Percentiles rank a stretch among this genome's conserved stretches.
Conservation (phyloP, 768 basidiomycete species). For the Lentinus tigrinus region DNA sequence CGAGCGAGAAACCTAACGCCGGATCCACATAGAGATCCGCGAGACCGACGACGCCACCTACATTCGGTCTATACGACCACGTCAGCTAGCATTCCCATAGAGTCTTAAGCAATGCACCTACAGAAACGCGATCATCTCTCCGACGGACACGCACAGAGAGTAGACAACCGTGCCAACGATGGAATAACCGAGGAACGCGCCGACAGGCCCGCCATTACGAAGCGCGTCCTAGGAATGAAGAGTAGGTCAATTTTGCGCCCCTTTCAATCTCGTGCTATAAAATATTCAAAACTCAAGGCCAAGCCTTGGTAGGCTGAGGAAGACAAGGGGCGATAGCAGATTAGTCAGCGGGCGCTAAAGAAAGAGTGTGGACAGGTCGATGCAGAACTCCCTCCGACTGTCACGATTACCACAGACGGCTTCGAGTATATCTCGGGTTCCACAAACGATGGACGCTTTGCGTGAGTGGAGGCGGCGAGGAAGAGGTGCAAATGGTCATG, state of each 20-base stretch:
- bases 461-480: too few relatives aligned
- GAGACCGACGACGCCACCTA: conserved; percentile 35
- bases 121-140: conserved; percentile 36
- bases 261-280: too few relatives aligned
- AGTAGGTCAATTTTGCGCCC: background rate
- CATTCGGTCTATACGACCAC: conserved; percentile 22
- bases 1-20: conserved; percentile 43
- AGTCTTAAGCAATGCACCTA: background rate
- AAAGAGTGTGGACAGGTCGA: too few relatives aligned
- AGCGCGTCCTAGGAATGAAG: conserved; percentile 30
- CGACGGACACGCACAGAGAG: conserved; percentile 36
- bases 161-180: conserved; percentile 39
- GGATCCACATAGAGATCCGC: conserved; percentile 54
- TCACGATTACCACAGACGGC: too few relatives aligned
- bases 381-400: too few relatives aligned
- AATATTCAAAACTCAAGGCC: too few relatives aligned
- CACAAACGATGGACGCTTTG: too few relatives aligned
- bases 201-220: conserved; percentile 52
- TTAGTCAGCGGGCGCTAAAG: too few relatives aligned
- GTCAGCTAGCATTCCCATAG: background rate
- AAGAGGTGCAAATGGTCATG: too few relatives aligned
- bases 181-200: conserved; percentile 47
- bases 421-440: too few relatives aligned
- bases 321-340: too few relatives aligned
- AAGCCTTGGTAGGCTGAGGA: too few relatives aligned